Conservation (phyloP, 192 early-diverging fungal species). For the Chytriomyces confervae region DNA sequence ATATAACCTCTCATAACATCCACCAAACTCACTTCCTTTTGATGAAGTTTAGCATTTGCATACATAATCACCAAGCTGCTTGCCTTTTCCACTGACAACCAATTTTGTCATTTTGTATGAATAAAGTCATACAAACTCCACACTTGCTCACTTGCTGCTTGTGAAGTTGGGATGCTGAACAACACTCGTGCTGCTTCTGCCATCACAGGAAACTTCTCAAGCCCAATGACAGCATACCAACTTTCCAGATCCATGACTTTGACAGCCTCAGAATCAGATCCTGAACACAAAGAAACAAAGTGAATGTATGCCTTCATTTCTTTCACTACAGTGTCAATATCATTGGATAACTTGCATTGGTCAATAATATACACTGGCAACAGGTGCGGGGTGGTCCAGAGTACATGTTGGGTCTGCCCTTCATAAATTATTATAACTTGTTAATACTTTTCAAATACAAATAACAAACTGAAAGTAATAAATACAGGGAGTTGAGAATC, state of each 20-base stretch:
- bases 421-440: too few species aligned
- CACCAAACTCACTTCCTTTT: not conserved
- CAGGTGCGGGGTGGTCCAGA: not conserved
- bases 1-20: not conserved
- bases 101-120: constrained; percentile 1
- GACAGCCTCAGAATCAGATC: too few species aligned
- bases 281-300: too few species aligned
- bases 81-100: not conserved
- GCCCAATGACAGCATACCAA: not conserved
- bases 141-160: constrained; percentile 4
- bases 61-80: not conserved
- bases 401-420: not conserved
- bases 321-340: too few species aligned
- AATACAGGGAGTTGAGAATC: too few species aligned
- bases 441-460: too few species aligned
- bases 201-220: not conserved
- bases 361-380: not conserved
- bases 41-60: not conserved
- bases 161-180: constrained; percentile 12
- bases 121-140: constrained; percentile 12
- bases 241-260: not conserved
- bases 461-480: too few species aligned
- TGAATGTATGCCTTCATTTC: too few species aligned
- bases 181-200: not conserved
- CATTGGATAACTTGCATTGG: not conserved